Base-by-base conservation (phyloP, 129 eudicot genomes). In the Calendula officinalis region DNA sequence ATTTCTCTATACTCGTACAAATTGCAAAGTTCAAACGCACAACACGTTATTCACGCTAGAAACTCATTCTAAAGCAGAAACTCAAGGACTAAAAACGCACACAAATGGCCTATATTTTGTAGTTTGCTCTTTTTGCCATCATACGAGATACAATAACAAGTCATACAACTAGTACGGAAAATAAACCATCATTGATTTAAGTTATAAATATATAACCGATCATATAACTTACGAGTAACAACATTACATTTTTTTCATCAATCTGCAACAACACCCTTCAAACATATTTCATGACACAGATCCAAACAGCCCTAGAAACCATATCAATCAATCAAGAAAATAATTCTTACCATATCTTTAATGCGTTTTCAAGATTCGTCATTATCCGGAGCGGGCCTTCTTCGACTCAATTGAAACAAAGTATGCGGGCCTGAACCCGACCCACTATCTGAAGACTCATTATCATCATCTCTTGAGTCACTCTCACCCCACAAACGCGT, bases 401-500 rank as follows among this genome's bases (percentile, higher is more conserved):
- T 43, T 36, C 76, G 56, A 32, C 62, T 63, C 52, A 71, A 61
- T 7, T 53, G 78, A 16, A 67, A 70, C 40, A 52, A 66, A 65
- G 64, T 62, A 68, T 66, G 51, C 3, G 68, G 55, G 56, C 69
- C 44, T 4, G 69, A 32, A 22, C 80, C 73, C 1, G 84, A 55
- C 15, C 69, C 82, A n/a, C 79, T 73, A 50, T 88, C 88, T 3
- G 88, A 77, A n/a, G 77, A 38, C 58, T 73, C 89, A 47, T 68
- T 66, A 5, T 77, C 80, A 10, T 80, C 86, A 13, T 78, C 85
- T 37, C 76, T 52, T 16, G 80, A 61, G 16, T 66, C 89, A 32
- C 81, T 74, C 79, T 83, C 97, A 3, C 95, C 97, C 95, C 84
- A 81, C 30, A 81, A 81, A 41, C 86, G 79, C 35, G 75, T 67